These are phyloP conservation scores for Pseudonitzschia multiseries DNA, from an alignment of 108 stramenopile species.

Conservation along the genomic window DNA sequence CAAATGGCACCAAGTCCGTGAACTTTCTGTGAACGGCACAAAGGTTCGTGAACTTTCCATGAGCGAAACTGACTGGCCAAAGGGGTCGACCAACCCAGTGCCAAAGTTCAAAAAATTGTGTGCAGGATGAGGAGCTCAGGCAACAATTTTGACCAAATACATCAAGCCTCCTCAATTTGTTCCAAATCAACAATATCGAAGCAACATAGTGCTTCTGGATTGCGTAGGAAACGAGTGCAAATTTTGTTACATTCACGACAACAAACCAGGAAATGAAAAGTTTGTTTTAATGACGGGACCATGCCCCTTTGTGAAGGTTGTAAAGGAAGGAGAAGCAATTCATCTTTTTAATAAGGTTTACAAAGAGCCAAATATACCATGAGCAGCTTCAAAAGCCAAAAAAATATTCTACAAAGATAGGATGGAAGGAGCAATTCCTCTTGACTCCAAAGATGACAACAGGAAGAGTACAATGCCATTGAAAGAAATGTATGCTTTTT, in stretches of 20 bases:
- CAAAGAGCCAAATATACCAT: constrained; percentile 17
- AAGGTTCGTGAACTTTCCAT: too few relatives aligned
- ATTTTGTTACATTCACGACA: neutral
- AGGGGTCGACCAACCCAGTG: too few relatives aligned
- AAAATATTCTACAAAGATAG: constrained; percentile 7
- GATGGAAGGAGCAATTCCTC: neutral
- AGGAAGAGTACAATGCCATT: neutral
- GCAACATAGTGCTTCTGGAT: neutral
- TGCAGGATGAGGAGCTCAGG: neutral
- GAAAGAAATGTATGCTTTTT: neutral
- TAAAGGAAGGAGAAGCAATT: too few relatives aligned
- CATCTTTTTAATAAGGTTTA: too few relatives aligned
- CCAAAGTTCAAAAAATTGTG: too few relatives aligned
- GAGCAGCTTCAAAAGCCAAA: neutral
- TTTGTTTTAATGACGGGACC: neutral
- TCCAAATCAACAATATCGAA: neutral
- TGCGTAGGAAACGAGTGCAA: neutral
- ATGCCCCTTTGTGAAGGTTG: neutral
- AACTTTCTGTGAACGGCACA: too few relatives aligned
- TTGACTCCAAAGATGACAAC: neutral
- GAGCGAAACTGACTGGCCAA: too few relatives aligned
- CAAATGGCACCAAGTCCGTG: too few relatives aligned
- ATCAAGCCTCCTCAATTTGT: neutral
- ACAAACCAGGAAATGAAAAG: too few relatives aligned
- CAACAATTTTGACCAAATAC: neutral